These are phyloP conservation scores for Cynanchum wilfordii DNA, from an alignment of 257 asterid genomes.

Conservation along the genomic window DNA sequence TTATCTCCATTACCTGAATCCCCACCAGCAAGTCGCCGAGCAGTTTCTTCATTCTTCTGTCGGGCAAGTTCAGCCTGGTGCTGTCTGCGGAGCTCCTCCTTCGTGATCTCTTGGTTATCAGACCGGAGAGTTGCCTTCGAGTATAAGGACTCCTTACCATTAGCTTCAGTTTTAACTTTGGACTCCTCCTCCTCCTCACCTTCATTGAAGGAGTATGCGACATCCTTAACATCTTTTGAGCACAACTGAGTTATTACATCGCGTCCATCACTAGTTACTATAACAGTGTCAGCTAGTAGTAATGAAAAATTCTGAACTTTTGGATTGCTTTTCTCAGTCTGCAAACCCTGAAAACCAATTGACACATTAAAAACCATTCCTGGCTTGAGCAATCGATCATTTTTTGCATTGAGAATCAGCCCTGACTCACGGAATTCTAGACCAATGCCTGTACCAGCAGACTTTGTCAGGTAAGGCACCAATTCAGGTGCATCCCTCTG, in stretches of 20 bases:
- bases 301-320: constrained; percentile 52
- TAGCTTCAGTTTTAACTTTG: constrained; percentile 22
- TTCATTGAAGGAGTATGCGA: constrained; percentile 56
- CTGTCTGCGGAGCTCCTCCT: constrained; percentile 64
- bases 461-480: constrained; percentile 51
- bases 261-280: constrained; percentile 32
- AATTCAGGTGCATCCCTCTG: constrained; percentile 61
- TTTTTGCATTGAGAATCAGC: constrained; percentile 51
- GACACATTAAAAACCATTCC: constrained; percentile 74
- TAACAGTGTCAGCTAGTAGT: constrained; percentile 66
- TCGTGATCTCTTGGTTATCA: constrained; percentile 59
- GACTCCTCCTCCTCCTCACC: constrained; percentile 47
- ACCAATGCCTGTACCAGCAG: constrained; percentile 82
- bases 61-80: constrained; percentile 82
- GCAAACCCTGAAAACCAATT: constrained; percentile 63
- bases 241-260: constrained; percentile 44
- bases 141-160: constrained; percentile 24
- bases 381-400: constrained; percentile 48
- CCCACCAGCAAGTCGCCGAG: constrained; percentile 58
- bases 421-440: constrained; percentile 81
- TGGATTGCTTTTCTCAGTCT: constrained; percentile 37
- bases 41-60: constrained; percentile 67
- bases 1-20: constrained; percentile 41
- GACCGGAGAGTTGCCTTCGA: constrained; percentile 75
- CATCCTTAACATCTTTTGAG: constrained; percentile 44